Evolutionary conservation across 2,329 filamentous ascomycete species (phyloP).

Genomic region (Trichoderma simmonsii): DNA sequence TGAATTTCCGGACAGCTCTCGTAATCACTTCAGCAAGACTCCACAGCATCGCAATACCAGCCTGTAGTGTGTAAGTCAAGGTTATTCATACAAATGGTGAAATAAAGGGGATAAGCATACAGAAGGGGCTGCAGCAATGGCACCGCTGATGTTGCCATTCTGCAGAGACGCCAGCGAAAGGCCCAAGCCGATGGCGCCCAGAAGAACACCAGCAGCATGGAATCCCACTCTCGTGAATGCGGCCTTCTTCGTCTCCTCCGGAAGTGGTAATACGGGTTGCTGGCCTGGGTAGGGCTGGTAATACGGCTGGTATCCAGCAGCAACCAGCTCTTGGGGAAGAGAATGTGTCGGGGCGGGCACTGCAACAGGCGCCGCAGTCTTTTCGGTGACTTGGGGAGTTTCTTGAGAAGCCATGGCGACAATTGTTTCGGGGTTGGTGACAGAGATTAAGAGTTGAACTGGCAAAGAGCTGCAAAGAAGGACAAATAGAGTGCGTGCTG

Average conservation of each 20-base stretch:
- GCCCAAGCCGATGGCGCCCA: slow-evolving; percentile 28
- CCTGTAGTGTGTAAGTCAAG: slow-evolving; percentile 28
- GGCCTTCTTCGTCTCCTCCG: background rate
- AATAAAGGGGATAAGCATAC: background rate
- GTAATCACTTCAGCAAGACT: slow-evolving; percentile 39
- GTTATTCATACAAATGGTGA: background rate
- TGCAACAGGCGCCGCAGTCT: slow-evolving; percentile 5
- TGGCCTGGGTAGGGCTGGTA: slow-evolving; percentile 8
- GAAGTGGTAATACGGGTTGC: background rate
- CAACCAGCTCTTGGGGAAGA: slow-evolving; percentile 3
- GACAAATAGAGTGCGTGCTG: background rate
- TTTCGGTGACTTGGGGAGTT: slow-evolving; percentile 19
- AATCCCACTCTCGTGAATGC: slow-evolving; percentile 30
- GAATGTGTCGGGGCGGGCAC: background rate
- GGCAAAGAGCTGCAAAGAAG: background rate
- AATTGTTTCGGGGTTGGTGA: background rate
- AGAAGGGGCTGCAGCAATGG: background rate
- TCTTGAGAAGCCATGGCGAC: slow-evolving; percentile 12
- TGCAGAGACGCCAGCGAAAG: background rate
- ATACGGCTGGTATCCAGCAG: background rate
- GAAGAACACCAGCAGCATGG: slow-evolving; percentile 29
- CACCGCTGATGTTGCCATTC: background rate
- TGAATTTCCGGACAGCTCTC: slow-evolving; percentile 32
- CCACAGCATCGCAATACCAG: slow-evolving; percentile 37
- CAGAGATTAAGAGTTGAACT: background rate